phyloP scores from a whole-genome alignment of 495 filamentous ascomycete species.

The Zalerion maritima region DNA sequence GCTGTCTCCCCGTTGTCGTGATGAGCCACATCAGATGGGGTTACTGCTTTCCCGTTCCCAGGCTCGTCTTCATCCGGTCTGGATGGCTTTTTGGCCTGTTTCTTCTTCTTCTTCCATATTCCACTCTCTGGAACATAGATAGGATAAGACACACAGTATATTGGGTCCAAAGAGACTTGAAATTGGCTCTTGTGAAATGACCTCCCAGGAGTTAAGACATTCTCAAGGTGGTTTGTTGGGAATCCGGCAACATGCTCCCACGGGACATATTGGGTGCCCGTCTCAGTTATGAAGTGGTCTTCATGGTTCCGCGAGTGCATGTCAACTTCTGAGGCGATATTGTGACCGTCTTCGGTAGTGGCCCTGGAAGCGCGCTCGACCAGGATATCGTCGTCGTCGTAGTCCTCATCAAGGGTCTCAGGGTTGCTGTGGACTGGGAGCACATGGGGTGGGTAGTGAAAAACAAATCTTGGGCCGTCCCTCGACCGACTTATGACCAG shows the following conservation, averaged over 20 bases:
- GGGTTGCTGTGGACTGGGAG: slow-evolving; percentile 14
- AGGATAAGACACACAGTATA: slow-evolving; percentile 76
- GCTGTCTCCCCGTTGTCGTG: slow-evolving; percentile 23
- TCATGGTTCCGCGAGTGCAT: slow-evolving; percentile 41
- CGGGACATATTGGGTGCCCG: slow-evolving; percentile 40
- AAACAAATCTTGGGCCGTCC: slow-evolving; percentile 72
- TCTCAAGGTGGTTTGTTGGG: slow-evolving; percentile 63
- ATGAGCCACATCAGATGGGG: slow-evolving; percentile 17
- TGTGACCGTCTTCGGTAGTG: slow-evolving; percentile 13
- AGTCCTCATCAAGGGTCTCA: slow-evolving; percentile 16
- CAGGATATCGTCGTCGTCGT: slow-evolving; percentile 28
- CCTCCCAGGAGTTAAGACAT: slow-evolving; percentile 61
- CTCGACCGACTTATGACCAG: slow-evolving; percentile 70
- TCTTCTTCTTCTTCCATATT: slow-evolving; percentile 70
- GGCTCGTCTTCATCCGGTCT: slow-evolving; percentile 16
- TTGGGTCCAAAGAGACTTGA: slow-evolving; percentile 70
- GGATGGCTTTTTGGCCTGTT: slow-evolving; percentile 27
- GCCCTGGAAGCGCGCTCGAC: slow-evolving; percentile 17
- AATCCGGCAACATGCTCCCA: slow-evolving; percentile 73
- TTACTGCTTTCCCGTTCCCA: slow-evolving; percentile 8
- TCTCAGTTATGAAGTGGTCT: slow-evolving; percentile 35
- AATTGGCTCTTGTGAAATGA: slow-evolving; percentile 79
- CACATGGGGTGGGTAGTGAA: slow-evolving; percentile 63
- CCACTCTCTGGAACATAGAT: slow-evolving; percentile 80
- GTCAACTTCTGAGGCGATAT: slow-evolving; percentile 21